Evolutionary conservation across 805 yeast genomes (phyloP).

Genomic region (Nakazawaea ernobii): DNA sequence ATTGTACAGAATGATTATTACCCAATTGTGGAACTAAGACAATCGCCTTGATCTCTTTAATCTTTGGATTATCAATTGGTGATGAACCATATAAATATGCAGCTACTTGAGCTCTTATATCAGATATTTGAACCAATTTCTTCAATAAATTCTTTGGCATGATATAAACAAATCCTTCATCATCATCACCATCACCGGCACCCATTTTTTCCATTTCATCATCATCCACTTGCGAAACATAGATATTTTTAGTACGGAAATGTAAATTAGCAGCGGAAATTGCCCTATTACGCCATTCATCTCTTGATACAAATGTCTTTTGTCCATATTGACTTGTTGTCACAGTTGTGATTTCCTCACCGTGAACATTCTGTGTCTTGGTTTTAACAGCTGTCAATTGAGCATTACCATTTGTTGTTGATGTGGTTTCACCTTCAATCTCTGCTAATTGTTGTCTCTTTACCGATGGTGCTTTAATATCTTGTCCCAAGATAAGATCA

Average conservation of each 20-base stretch:
- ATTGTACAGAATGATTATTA: slow-evolving; percentile 54
- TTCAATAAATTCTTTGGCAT: slow-evolving; percentile 77
- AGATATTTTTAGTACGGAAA: slow-evolving; percentile 69
- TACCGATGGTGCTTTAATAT: slow-evolving; percentile 82
- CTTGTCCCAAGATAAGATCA: slow-evolving; percentile 92
- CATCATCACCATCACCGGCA: slow-evolving; percentile 45
- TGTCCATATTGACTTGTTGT: slow-evolving; percentile 89
- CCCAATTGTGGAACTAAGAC: slow-evolving; percentile 90
- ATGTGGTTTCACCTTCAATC: slow-evolving; percentile 45
- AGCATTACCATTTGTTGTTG: slow-evolving; percentile 28
- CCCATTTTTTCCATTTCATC: slow-evolving; percentile 29
- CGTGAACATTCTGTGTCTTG: slow-evolving; percentile 84
- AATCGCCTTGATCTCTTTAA: slow-evolving; percentile 72
- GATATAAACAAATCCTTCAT: slow-evolving; percentile 54
- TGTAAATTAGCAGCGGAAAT: slow-evolving; percentile 70
- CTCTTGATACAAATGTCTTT: slow-evolving; percentile 71
- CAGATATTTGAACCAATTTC: slow-evolving; percentile 76
- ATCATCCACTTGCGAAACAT: slow-evolving; percentile 48
- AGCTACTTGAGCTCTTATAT: slow-evolving; percentile 74
- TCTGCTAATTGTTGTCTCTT: slow-evolving; percentile 82
- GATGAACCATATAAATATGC: slow-evolving; percentile 78
- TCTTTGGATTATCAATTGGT: slow-evolving; percentile 61
- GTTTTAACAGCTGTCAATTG: slow-evolving; percentile 75
- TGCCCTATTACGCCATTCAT: slow-evolving; percentile 90
- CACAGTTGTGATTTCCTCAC: slow-evolving; percentile 92